These are phyloP conservation scores for Podospora pseudopauciseta DNA, from an alignment of 495 filamentous ascomycete species.

Conservation along the genomic window DNA sequence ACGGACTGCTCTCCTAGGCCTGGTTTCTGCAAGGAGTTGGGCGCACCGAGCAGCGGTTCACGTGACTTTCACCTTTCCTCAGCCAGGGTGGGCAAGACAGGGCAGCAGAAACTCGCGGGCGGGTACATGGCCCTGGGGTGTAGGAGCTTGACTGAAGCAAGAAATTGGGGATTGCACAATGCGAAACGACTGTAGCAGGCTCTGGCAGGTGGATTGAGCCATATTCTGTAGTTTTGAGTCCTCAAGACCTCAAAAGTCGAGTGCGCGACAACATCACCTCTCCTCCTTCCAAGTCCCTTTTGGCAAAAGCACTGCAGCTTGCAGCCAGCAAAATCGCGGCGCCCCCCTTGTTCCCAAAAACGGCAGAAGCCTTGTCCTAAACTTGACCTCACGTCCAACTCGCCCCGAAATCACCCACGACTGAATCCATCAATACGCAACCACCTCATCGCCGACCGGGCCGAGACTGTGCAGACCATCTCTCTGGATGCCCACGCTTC, in stretches of 20 bases:
- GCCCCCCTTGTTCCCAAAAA: slow-evolving; percentile 29
- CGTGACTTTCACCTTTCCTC: neutral
- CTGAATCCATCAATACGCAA: slow-evolving; percentile 40
- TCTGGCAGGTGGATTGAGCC: neutral
- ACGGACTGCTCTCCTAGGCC: neutral
- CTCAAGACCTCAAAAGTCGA: neutral
- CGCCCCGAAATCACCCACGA: slow-evolving; percentile 39
- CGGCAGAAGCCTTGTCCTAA: slow-evolving; percentile 38
- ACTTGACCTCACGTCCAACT: slow-evolving; percentile 44
- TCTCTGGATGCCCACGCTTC: slow-evolving; percentile 42
- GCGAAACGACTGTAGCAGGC: neutral
- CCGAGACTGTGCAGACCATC: slow-evolving; percentile 34
- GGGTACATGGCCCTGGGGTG: slow-evolving; percentile 5
- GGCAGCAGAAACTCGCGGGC: neutral
- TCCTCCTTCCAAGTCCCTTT: neutral
- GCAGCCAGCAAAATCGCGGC: slow-evolving; percentile 22
- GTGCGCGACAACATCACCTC: neutral
- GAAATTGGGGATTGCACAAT: neutral
- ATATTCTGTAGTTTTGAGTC: neutral
- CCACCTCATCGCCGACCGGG: slow-evolving; percentile 35
- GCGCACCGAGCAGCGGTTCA: neutral
- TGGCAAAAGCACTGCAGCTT: neutral
- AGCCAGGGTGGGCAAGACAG: neutral
- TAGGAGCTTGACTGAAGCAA: neutral
- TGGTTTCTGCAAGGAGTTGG: neutral